These are phyloP conservation scores for Scenedesmus sp. DNA, from an alignment of 163 green algal species.

Conservation along the genomic window DNA sequence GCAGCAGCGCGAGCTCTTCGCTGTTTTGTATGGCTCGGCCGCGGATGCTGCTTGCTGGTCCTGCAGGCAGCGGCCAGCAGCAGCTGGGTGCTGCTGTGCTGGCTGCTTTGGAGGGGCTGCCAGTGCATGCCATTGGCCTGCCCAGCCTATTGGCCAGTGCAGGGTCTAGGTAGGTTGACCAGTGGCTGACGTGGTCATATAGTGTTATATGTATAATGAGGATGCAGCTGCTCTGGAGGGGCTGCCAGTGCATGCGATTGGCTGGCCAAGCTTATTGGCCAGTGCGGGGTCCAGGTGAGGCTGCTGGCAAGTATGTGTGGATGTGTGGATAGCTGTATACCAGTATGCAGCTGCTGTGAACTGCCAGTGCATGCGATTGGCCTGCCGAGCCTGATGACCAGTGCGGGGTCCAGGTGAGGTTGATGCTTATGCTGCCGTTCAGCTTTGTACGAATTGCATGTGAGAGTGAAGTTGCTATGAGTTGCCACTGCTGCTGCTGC, in stretches of 20 bases:
- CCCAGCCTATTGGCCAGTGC: constrained; percentile 85
- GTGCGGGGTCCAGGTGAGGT: no score
- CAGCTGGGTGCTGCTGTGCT: constrained; percentile 88
- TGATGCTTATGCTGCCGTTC: no score
- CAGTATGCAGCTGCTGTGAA: no score
- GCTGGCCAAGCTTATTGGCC: neutral
- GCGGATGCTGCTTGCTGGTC: constrained; percentile 78
- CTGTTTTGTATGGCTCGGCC: constrained; percentile 66
- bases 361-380: neutral
- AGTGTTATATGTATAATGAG: neutral
- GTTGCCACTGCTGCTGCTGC: neutral
- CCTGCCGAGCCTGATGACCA: no score
- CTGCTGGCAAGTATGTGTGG: no score
- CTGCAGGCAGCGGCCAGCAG: constrained; percentile 77
- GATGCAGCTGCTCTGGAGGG: no score
- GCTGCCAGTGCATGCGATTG: neutral
- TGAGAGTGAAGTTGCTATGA: no score
- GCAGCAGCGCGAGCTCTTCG: neutral
- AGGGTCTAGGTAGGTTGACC: constrained; percentile 55
- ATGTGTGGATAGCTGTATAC: no score
- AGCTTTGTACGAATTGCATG: no score
- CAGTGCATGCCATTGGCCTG: constrained; percentile 86
- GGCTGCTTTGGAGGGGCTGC: constrained; percentile 88
- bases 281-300: no score
- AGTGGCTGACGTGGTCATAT: neutral